Evolutionary conservation across 2,329 filamentous ascomycete species (phyloP).

Genomic region (Ilyonectria mors-panacis): DNA sequence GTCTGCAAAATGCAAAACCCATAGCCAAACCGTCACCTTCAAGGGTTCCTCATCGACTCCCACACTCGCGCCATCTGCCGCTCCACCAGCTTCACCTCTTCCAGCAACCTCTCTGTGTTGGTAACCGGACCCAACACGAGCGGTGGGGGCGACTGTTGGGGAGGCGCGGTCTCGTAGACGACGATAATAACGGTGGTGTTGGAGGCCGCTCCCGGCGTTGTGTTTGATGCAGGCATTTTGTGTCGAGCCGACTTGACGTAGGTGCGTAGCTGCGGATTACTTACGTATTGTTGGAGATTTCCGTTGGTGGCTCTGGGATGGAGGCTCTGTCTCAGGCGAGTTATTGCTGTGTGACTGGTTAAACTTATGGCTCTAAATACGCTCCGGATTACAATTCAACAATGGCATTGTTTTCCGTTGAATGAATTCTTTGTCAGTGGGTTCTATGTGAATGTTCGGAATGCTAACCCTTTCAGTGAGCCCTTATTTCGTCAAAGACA

Average conservation of each 20-base stretch:
- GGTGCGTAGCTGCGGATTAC: background rate
- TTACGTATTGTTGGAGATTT: background rate
- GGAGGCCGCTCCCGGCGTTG: no score
- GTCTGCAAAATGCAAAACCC: background rate
- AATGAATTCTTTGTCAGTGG: background rate
- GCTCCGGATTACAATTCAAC: background rate
- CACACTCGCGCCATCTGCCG: background rate
- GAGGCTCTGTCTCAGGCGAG: conserved; percentile 17
- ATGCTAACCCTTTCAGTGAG: background rate
- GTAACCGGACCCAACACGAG: background rate
- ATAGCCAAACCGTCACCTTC: background rate
- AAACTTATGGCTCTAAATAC: background rate
- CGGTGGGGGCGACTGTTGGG: background rate
- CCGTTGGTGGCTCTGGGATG: background rate
- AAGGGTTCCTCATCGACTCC: background rate
- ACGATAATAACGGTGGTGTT: background rate
- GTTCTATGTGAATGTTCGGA: background rate
- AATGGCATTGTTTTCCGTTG: background rate
- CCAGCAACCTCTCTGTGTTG: background rate
- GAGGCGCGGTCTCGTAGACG: background rate
- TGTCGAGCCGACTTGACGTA: no score
- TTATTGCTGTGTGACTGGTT: background rate
- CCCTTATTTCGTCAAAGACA: background rate
- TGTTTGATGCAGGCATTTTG: no score
- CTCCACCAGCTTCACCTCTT: background rate